A percentile compares a stretch with the other conserved stretches of the same genome.
These are phyloP conservation scores for Cladorrhinum sp. DNA, from an alignment of 2,329 filamentous ascomycete species.

Conservation along the genomic window DNA sequence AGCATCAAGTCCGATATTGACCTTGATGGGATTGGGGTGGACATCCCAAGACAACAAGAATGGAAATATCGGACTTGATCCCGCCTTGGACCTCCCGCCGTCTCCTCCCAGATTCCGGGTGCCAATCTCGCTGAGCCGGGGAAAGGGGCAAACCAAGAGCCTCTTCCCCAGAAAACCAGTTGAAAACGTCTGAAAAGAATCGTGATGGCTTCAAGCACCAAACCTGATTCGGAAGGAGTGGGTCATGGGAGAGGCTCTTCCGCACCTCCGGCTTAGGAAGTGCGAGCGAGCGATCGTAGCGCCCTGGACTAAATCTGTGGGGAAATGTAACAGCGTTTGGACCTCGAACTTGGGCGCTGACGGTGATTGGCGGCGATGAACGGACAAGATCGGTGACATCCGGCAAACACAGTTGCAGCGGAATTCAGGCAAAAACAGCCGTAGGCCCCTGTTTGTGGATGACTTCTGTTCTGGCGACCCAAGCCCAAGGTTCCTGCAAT, in stretches of 20 bases:
- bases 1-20: constrained; percentile 13
- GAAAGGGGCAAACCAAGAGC: neutral
- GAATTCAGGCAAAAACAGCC: constrained; percentile 18
- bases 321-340: constrained; percentile 23
- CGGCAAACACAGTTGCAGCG: neutral
- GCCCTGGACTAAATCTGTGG: constrained; percentile 12
- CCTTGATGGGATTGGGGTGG: neutral
- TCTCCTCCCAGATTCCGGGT: neutral
- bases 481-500: constrained; percentile 22
- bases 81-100: constrained; percentile 18
- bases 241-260: constrained; percentile 19
- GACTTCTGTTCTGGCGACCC: constrained; percentile 14
- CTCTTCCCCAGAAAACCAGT: neutral
- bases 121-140: constrained; percentile 16
- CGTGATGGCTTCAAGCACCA: constrained; percentile 1
- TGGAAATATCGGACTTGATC: constrained; percentile 18
- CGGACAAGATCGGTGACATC: constrained; percentile 4
- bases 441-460: neutral
- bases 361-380: neutral
- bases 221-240: constrained; percentile 12
- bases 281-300: constrained; percentile 5
- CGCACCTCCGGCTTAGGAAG: constrained; percentile 19
- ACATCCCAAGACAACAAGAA: neutral
- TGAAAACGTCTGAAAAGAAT: constrained; percentile 10
- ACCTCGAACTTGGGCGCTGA: neutral